Evolutionary conservation across 805 yeast species (phyloP).

Genomic region (Yamadazyma scolyti): DNA sequence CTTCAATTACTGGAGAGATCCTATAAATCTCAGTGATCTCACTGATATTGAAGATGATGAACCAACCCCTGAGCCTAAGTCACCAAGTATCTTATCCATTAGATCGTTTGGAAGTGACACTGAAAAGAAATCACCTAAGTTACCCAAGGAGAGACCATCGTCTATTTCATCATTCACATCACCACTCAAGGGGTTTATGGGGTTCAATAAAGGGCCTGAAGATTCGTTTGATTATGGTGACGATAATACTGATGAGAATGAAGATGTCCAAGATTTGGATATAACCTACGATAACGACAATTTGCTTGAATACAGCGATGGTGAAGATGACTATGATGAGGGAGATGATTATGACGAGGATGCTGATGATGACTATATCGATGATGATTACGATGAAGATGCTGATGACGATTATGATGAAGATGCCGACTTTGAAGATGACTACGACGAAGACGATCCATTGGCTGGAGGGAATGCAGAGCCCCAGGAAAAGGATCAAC

Average conservation of each 20-base stretch:
- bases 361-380: slow-evolving; percentile 13
- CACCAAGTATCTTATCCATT: slow-evolving; percentile 14
- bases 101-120: slow-evolving; percentile 11
- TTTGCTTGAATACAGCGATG: slow-evolving; percentile 14
- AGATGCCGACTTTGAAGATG: slow-evolving; percentile 9
- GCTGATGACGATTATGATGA: slow-evolving; percentile 8
- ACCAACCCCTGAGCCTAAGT: slow-evolving; percentile 12
- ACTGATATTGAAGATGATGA: slow-evolving; percentile 47
- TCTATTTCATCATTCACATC: slow-evolving; percentile 35
- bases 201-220: slow-evolving; percentile 25
- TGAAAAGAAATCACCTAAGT: slow-evolving; percentile 10
- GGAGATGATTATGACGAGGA: slow-evolving; percentile 11
- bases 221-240: slow-evolving; percentile 22
- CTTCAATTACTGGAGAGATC: slow-evolving; percentile 89
- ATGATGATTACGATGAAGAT: slow-evolving; percentile 11
- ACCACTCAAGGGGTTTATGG: slow-evolving; percentile 40
- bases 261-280: slow-evolving; percentile 19
- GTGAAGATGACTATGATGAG: slow-evolving; percentile 14
- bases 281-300: slow-evolving; percentile 13
- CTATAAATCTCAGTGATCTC: slow-evolving; percentile 59
- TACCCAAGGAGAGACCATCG: slow-evolving; percentile 26
- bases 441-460: slow-evolving; percentile 12
- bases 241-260: slow-evolving; percentile 23
- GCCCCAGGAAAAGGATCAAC: slow-evolving; percentile 1
- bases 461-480: slow-evolving; percentile 9